phyloP scores from a whole-genome alignment of 75 land plant genomes.

The Selaginella tamariscina region DNA sequence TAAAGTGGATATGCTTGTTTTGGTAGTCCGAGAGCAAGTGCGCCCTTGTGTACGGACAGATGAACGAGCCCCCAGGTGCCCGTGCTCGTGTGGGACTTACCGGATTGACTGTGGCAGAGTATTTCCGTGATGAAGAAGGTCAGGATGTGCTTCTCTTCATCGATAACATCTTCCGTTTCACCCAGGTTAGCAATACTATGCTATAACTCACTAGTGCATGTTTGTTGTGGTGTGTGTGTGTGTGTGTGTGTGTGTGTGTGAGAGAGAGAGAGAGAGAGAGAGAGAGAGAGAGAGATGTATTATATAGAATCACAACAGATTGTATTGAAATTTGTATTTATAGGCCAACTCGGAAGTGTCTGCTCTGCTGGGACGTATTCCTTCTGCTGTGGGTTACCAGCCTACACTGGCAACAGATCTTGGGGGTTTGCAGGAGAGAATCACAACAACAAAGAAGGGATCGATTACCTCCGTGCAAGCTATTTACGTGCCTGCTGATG shows the following conservation, averaged over 20 bases:
- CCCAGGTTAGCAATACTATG: constrained; percentile 44
- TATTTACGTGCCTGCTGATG: constrained; percentile 92
- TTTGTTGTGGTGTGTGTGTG: too few relatives aligned
- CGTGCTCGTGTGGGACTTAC: constrained; percentile 95
- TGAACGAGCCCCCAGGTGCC: constrained; percentile 99
- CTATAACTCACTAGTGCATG: too few relatives aligned
- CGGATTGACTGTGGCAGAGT: constrained; percentile 81
- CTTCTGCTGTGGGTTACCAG: constrained; percentile 97
- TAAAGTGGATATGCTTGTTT: background rate
- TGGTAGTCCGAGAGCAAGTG: constrained; percentile 67
- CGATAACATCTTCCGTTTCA: constrained; percentile 88
- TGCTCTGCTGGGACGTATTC: constrained; percentile 90
- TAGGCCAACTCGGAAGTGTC: constrained; percentile 99
- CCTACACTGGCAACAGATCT: constrained; percentile 88
- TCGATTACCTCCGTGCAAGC: constrained; percentile 92
- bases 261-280: too few relatives aligned
- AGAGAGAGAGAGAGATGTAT: too few relatives aligned
- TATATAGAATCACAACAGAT: background rate
- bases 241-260: too few relatives aligned
- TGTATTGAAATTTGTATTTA: constrained; percentile 9
- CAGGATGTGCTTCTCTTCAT: constrained; percentile 91
- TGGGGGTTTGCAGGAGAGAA: constrained; percentile 89
- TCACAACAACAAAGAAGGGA: constrained; percentile 82
- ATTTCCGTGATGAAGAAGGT: constrained; percentile 84
- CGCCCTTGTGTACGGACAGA: constrained; percentile 91